Percentiles rank a stretch among this genome's conserved stretches.
Evolutionary conservation across 2,329 filamentous ascomycete species (phyloP).

Genomic region (Lojkania enalia): DNA sequence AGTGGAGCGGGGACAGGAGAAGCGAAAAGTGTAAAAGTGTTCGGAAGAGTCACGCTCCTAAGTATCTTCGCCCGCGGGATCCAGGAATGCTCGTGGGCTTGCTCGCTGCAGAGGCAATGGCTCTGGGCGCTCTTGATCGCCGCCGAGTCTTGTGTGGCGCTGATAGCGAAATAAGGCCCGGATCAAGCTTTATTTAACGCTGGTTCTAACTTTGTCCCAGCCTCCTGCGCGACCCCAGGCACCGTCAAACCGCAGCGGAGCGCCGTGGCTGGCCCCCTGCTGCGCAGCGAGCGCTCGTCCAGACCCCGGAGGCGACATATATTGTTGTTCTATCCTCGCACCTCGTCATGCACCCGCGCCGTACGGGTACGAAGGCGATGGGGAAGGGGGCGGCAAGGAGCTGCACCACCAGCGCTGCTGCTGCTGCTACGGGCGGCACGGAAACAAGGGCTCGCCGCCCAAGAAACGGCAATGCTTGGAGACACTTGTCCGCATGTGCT

Average conservation of each 20-base stretch:
- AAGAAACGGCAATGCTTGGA: no score
- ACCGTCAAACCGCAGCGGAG: not conserved
- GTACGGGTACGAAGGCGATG: no score
- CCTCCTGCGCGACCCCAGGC: not conserved
- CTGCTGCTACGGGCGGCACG: no score
- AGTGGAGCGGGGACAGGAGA: not conserved
- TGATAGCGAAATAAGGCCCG: conserved; percentile 41
- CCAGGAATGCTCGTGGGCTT: not conserved
- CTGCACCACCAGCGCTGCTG: no score
- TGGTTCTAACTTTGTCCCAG: conserved; percentile 31
- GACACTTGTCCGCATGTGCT: not conserved
- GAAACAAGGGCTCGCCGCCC: no score
- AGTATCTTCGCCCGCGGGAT: not conserved
- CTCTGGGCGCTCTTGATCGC: conserved; percentile 36
- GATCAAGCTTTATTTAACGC: conserved; percentile 45
- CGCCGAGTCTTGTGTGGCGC: conserved; percentile 38
- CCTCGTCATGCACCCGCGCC: no score
- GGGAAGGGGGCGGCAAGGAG: not conserved
- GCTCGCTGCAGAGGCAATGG: conserved; percentile 22
- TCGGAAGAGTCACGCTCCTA: conserved; percentile 7
- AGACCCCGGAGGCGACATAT: no score
- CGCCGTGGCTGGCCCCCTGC: not conserved
- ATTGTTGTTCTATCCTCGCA: no score
- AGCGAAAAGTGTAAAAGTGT: conserved; percentile 15
- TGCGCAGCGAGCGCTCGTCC: no score